Base-by-base conservation (phyloP, 225 moss, liverwort and hornwort species). In the Pseudisothecium myosuroides region DNA sequence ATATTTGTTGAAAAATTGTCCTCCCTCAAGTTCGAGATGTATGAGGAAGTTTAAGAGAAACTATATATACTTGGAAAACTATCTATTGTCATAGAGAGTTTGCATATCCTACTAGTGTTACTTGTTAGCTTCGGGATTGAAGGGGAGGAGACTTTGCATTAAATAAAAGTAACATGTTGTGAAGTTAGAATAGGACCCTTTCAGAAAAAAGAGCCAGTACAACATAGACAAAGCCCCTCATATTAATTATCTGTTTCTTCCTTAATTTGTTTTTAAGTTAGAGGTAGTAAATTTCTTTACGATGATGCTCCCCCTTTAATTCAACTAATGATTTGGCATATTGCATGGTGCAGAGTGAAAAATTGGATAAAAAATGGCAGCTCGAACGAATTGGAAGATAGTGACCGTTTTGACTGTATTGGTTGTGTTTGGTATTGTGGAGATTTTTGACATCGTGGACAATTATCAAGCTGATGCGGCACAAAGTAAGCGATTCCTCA, bases 371-470 rank as follows among this genome's bases (percentile, higher is more conserved):
- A 28, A 43, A 28, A 72, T 72, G 72, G 16, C 17, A 3, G 0
- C 5, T 43, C 17, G 0, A 5, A 28, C 2, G 6, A 2, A 5
- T 2, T 72, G 9, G 28, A 28, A 17, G 6, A 45, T 39, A 3
- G 3, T 73, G 0, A 2, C n/a, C n/a, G n/a, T n/a, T n/a, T n/a
- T n/a, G 1, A 5, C 0, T 0, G 0, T 28, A 2, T 43, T 28
- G 17, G 5, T 45, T 16, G 45, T 73, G 2, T 2, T 17, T 0
- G 3, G 9, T 28, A 6, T 17, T 0, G 4, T 17, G 3, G 5
- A 1, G 5, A 10, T 28, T 16, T 2, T 5, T 43, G 1, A 72
- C 17, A 6, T 14, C 0, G 6, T 5, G 10, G 28, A 28, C 0
- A 0, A 27, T 72, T 5, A 16, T 0, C 43, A 14, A 27, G 72